These are phyloP conservation scores for Arthrobotrys pseudoclavata DNA, from an alignment of 2,329 filamentous ascomycete species.

Conservation along the genomic window DNA sequence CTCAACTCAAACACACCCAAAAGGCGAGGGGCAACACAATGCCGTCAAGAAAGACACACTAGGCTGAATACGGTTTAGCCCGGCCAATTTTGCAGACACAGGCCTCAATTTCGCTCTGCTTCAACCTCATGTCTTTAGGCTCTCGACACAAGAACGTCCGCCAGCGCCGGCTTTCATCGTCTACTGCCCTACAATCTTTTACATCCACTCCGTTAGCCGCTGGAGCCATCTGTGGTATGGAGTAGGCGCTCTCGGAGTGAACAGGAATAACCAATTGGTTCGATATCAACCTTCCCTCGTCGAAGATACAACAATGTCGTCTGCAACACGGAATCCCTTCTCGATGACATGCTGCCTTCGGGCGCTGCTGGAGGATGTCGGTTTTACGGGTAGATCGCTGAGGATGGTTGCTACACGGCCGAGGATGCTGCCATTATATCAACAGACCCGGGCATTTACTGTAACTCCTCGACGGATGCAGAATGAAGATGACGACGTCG, in stretches of 20 bases:
- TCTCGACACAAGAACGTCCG: constrained; percentile 29
- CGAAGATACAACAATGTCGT: constrained; percentile 38
- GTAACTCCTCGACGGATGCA: constrained; percentile 37
- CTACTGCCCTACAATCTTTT: constrained; percentile 21
- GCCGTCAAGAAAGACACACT: constrained; percentile 10
- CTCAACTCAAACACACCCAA: constrained; percentile 31
- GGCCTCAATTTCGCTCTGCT: constrained; percentile 36
- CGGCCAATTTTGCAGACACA: constrained; percentile 43
- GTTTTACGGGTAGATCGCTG: constrained; percentile 37
- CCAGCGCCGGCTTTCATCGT: constrained; percentile 4
- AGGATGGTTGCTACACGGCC: constrained; percentile 25
- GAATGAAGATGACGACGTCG: constrained; percentile 17
- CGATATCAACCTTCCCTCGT: constrained; percentile 21
- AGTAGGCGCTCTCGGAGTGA: constrained; percentile 25
- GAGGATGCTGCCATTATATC: constrained; percentile 34
- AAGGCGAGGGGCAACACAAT: constrained; percentile 54
- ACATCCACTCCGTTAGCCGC: constrained; percentile 18
- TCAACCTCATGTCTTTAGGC: constrained; percentile 33
- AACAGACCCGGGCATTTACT: constrained; percentile 41
- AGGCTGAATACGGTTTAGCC: constrained; percentile 36
- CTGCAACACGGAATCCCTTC: constrained; percentile 53
- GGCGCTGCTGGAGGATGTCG: constrained; percentile 52
- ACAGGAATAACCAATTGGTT: constrained; percentile 48
- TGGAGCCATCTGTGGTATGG: constrained; percentile 35
- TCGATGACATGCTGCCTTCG: constrained; percentile 59